Evolutionary conservation across 306 rosid species (phyloP), one percentile per base, ranked within the genome.

Genomic region (Lithocarpus polystachyus): DNA sequence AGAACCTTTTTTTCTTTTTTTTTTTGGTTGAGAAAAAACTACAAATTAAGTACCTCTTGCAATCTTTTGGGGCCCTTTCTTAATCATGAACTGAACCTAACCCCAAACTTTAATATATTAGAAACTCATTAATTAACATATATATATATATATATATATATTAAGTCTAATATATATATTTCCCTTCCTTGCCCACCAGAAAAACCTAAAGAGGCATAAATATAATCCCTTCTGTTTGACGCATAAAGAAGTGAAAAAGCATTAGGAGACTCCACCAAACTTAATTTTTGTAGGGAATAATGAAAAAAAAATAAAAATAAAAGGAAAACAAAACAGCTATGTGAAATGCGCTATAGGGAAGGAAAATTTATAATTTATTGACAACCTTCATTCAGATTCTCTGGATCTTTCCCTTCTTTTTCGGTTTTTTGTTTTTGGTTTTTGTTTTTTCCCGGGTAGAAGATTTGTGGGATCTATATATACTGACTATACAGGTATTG

Each of bases 51-150:
- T 75, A 68, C 51, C 77, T 78, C 43, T 72, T 76, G 71, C 72
- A 88, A 89, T 90, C 89, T 82, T 59, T 81, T 75, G 77, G 87
- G 88, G 28, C 75, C 88, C 89, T 55, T 74, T 53, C 26, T 74
- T 86, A 84, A 87, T 84, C 80, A 84, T 83, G 82, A 80, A 78
- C 40, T 80, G 81, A 79, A 87, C 86, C 88, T 74, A 87, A 82
- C 80, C 81, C 67, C 55, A 20, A 28, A 26, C 67, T 71, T 54
- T 19, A 64, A 74, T 40, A 73, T 48, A 55, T 80, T 4, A 64
- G 57, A 3, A 43, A 48, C 53, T 48, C 17, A 48, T 48, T 48
- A 2, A 12, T 11, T 48, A 2, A 3, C 17, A 43, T 9, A 43
- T 9, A 43, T 6, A 10, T 9, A 43, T 9, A 40, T 5, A 35